Evolutionary conservation across 371 early-diverging fungal species (phyloP).

Genomic region (Mortierella sp.): DNA sequence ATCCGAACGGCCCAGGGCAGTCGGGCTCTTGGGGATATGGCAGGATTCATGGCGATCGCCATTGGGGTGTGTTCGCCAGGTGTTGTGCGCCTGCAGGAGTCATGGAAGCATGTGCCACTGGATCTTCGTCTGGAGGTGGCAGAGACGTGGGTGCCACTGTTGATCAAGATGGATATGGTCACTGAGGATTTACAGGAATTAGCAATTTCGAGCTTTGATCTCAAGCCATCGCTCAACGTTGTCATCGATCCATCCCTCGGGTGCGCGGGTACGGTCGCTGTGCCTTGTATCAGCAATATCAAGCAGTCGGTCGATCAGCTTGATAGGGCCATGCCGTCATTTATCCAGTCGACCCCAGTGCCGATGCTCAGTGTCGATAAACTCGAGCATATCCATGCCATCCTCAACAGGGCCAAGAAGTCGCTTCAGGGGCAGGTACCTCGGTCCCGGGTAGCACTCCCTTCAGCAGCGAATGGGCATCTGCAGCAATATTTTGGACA

Average conservation of each 20-base stretch:
- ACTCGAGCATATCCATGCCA: constrained; percentile 26
- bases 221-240: constrained; percentile 16
- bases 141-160: constrained; percentile 67
- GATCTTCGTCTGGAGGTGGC: constrained; percentile 61
- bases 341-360: constrained; percentile 28
- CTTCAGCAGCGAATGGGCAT: constrained; percentile 8
- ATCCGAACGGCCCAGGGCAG: constrained; percentile 72
- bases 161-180: constrained; percentile 62
- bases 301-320: constrained; percentile 41
- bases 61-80: constrained; percentile 79
- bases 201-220: constrained; percentile 27
- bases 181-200: constrained; percentile 39
- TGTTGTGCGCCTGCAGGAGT: constrained; percentile 76
- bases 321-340: constrained; percentile 35
- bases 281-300: constrained; percentile 41
- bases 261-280: neutral
- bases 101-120: constrained; percentile 77
- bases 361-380: constrained; percentile 40
- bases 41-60: constrained; percentile 81
- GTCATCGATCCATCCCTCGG: constrained; percentile 9
- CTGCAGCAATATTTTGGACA: constrained; percentile 56
- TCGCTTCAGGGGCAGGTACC: constrained; percentile 1
- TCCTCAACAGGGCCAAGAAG: constrained; percentile 18
- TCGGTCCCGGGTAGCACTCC: neutral
- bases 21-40: constrained; percentile 72